Evolutionary conservation across 2,329 filamentous ascomycete genomes (phyloP).

Genomic region (Thermothelomyces thermophilus): DNA sequence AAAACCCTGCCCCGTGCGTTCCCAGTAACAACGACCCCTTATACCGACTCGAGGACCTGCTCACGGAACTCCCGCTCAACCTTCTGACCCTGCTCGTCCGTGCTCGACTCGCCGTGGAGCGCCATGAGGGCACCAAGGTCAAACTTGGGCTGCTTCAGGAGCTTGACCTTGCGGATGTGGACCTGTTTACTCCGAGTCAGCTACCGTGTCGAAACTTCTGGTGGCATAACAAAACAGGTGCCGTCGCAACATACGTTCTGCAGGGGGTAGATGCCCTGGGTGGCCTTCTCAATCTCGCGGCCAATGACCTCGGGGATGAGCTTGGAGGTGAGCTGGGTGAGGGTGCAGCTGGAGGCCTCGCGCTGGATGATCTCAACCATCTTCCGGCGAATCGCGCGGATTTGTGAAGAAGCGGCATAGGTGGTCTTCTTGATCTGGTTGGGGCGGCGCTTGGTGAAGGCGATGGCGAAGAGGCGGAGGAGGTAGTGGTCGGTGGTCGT

Average conservation of each 20-base stretch:
- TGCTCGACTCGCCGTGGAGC: conserved; percentile 94
- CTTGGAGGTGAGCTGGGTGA: conserved; percentile 96
- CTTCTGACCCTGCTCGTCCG: conserved; percentile 96
- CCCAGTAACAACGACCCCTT: conserved; percentile 47
- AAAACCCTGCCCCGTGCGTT: conserved; percentile 38
- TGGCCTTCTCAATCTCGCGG: conserved; percentile 99
- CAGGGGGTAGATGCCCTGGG: conserved; percentile 98
- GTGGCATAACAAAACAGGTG: neutral
- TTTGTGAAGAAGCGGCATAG: conserved; percentile 94
- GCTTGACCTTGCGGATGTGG: conserved; percentile 99
- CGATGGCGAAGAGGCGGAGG: conserved; percentile 96
- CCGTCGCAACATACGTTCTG: conserved; percentile 71
- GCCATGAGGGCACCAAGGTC: conserved; percentile 93
- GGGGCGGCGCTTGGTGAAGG: conserved; percentile 97
- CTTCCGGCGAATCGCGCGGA: conserved; percentile 97
- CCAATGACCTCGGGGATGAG: conserved; percentile 99
- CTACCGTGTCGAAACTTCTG: conserved; percentile 2
- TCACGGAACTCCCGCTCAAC: conserved; percentile 99
- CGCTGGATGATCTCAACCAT: conserved; percentile 99
- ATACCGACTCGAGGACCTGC: conserved; percentile 88
- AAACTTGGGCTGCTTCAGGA: conserved; percentile 98
- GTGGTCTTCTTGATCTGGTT: conserved; percentile 99
- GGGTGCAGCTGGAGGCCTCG: conserved; percentile 89
- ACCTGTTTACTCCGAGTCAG: conserved; percentile 53
- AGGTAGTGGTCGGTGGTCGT: conserved; percentile 99